phyloP scores from a whole-genome alignment of 2,329 filamentous ascomycete genomes.

The Aspergillus latus region DNA sequence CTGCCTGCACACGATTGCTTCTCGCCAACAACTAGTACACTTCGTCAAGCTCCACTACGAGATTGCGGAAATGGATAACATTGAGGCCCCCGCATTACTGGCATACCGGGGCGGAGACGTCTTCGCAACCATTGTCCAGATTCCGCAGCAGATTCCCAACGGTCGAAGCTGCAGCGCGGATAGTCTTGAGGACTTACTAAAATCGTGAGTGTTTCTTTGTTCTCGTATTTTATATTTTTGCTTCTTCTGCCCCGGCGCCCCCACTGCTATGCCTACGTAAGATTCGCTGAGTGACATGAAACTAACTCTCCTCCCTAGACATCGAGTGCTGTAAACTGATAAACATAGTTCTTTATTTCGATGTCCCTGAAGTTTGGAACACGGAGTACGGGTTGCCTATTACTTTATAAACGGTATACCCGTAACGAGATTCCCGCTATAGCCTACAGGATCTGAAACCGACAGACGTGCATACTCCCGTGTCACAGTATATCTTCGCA shows the following conservation, averaged over 20 bases:
- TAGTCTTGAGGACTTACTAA: conserved; percentile 58
- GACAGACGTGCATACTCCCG: too few species aligned
- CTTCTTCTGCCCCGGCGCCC: neutral
- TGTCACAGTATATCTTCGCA: too few species aligned
- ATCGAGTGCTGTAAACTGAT: conserved; percentile 11
- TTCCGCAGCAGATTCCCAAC: conserved; percentile 79
- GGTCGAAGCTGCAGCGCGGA: conserved; percentile 51
- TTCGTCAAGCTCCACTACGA: conserved; percentile 90
- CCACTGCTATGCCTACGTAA: neutral
- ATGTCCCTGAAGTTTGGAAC: neutral
- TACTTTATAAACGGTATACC: too few species aligned
- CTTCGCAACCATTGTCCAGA: conserved; percentile 83
- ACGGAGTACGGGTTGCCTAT: neutral
- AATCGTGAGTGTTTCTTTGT: conserved; percentile 46
- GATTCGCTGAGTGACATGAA: neutral
- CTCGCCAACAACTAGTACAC: conserved; percentile 67
- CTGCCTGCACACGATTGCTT: conserved; percentile 73
- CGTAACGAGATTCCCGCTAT: too few species aligned
- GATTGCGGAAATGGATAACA: conserved; percentile 91
- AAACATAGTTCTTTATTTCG: neutral
- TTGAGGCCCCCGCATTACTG: conserved; percentile 81
- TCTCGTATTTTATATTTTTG: conserved; percentile 4
- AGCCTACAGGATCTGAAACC: too few species aligned
- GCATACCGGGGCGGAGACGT: conserved; percentile 89
- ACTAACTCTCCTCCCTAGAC: neutral